Evolutionary conservation across 2,329 filamentous ascomycete genomes (phyloP).

Genomic region (Lanzia echinophila): DNA sequence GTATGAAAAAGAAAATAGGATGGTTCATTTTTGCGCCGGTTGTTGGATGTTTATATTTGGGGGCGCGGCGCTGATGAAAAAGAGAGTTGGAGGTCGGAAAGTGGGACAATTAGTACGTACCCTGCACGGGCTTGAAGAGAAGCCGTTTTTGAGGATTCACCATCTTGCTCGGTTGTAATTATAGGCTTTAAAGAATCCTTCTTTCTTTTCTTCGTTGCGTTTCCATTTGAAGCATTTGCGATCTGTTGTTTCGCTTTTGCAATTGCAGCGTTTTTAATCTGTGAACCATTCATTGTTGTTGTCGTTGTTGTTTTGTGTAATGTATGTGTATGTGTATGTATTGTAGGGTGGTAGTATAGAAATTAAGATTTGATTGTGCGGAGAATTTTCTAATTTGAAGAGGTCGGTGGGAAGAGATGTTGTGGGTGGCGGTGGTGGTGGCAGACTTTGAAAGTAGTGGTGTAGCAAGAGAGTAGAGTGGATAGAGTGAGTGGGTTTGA

Average conservation of each 20-base stretch:
- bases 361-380: neutral
- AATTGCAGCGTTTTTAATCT: slow-evolving; percentile 39
- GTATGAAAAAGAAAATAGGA: slow-evolving; percentile 1
- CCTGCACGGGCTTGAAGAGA: slow-evolving; percentile 30
- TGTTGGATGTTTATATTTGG: slow-evolving; percentile 6
- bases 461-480: neutral
- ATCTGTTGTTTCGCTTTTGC: slow-evolving; percentile 54
- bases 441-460: neutral
- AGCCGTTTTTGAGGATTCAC: slow-evolving; percentile 24
- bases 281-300: slow-evolving; percentile 28
- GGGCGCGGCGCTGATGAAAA: slow-evolving; percentile 19
- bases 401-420: neutral
- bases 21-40: slow-evolving; percentile 9
- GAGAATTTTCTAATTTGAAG: neutral
- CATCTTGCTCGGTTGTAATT: slow-evolving; percentile 45
- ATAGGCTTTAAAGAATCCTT: slow-evolving; percentile 53
- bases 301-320: slow-evolving; percentile 1
- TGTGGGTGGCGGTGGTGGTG: neutral
- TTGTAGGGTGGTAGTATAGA: neutral
- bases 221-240: slow-evolving; percentile 36
- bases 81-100: slow-evolving; percentile 11
- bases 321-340: neutral
- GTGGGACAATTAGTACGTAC: slow-evolving; percentile 23
- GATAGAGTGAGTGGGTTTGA: too few relatives aligned
- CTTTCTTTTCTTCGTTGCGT: slow-evolving; percentile 50